Evolutionary conservation across 495 filamentous ascomycete species (phyloP), one percentile per base, ranked within the genome.

Genomic region (Trichocladium uniseriatum): DNA sequence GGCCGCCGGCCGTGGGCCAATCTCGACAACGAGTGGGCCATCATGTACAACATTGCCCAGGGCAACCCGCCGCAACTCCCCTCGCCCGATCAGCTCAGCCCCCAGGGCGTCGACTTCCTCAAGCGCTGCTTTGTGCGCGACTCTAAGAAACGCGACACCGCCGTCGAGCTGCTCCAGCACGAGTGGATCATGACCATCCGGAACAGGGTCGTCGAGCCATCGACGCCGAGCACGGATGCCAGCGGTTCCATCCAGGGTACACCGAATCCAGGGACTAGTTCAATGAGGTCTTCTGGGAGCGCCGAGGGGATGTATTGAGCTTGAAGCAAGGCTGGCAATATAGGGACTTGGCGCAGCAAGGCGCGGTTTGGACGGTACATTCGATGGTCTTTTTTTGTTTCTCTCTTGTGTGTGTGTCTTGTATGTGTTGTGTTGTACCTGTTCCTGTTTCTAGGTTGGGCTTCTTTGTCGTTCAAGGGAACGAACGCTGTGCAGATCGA

Each of bases 41-140:
- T 98, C 69, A 98, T 98, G 92, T 98, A 95, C 79, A 96, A 97
- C 67, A 98, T 98, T 53, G 92, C 92, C 3, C 89, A 94, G 58
- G 92, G 92, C 45, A 94, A 96, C 54, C 82, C 87, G 46, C 92
- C 92, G 2, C 81, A 86, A 52, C 72, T 97, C 27, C 92, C 92
- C 13, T 69, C 74, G 2, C 66, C 73, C 3, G 92, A 97, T 42
- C 91, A 97, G 62, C 77, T 98, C 52, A 89, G 84, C 58, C 78
- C 82, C 2, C 54, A 79, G 49, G 92, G 92, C 5, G 84, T 96
- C 43, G 89, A 95, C 60, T 97, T 97, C 60, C 63, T 98, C 47
- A 77, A 78, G 52, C 79, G 82, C 41, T 97, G 88, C 69, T 98
- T 98, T 58, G 79, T 86, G 52, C 78, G 86, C 19, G 90, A 98